Conservation (phyloP, 805 yeast species). For the Komagataella populi region DNA sequence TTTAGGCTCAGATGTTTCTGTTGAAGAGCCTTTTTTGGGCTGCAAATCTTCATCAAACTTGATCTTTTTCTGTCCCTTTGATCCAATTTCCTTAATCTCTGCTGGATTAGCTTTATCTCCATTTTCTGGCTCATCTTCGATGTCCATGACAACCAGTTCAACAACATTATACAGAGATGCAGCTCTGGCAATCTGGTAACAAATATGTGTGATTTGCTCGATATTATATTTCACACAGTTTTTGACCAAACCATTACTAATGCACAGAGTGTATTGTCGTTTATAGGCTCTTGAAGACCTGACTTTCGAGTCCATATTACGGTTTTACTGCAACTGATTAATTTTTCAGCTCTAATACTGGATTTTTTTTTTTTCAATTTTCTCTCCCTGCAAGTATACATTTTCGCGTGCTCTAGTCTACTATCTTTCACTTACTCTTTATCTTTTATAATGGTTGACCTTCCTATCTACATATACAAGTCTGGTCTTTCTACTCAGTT, state of each 20-base stretch:
- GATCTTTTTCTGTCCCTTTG: slow-evolving; percentile 7
- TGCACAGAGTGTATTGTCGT: slow-evolving; percentile 44
- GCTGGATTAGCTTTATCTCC: neutral
- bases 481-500: neutral
- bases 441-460: neutral
- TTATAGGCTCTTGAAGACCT: neutral
- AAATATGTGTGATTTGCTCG: slow-evolving; percentile 59
- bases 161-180: slow-evolving; percentile 57
- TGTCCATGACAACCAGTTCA: slow-evolving; percentile 62
- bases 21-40: neutral
- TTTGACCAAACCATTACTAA: slow-evolving; percentile 31
- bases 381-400: neutral
- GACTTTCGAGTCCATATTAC: neutral
- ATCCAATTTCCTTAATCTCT: slow-evolving; percentile 10
- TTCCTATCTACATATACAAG: neutral
- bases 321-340: neutral
- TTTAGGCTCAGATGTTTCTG: slow-evolving; percentile 16
- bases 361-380: neutral
- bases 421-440: neutral
- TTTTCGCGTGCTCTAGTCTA: neutral
- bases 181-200: slow-evolving; percentile 70
- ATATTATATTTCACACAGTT: slow-evolving; percentile 12
- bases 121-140: slow-evolving; percentile 12
- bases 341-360: neutral
- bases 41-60: slow-evolving; percentile 8